phyloP scores from a whole-genome alignment of 2,329 filamentous ascomycete genomes.

The Botrytis elliptica region DNA sequence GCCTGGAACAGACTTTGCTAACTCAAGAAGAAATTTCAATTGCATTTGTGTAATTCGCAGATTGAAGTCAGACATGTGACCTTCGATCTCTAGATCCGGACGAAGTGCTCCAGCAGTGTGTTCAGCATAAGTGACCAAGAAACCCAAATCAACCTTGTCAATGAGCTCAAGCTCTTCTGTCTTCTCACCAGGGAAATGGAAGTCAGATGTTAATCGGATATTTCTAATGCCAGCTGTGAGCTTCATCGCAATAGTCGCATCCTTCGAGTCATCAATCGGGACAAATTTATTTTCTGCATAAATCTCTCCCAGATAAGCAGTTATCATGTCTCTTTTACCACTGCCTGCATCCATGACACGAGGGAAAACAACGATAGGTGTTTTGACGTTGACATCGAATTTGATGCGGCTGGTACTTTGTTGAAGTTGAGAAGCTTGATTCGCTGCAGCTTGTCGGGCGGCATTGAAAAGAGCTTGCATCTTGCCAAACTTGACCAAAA shows the following conservation, averaged over 20 bases:
- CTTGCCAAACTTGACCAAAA: constrained; percentile 97
- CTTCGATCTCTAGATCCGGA: constrained; percentile 88
- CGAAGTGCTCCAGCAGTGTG: constrained; percentile 74
- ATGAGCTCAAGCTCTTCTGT: constrained; percentile 93
- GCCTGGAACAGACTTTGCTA: constrained; percentile 82
- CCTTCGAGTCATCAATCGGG: constrained; percentile 73
- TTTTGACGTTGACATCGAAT: constrained; percentile 90
- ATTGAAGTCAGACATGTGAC: constrained; percentile 90
- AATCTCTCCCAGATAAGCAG: constrained; percentile 93
- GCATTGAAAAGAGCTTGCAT: constrained; percentile 99
- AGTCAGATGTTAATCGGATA: constrained; percentile 83
- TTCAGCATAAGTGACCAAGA: constrained; percentile 88
- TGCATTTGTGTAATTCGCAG: constrained; percentile 87
- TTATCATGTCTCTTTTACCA: constrained; percentile 76
- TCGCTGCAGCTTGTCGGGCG: constrained; percentile 88
- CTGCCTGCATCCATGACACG: constrained; percentile 68
- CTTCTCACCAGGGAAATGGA: constrained; percentile 71
- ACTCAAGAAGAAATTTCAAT: constrained; percentile 81
- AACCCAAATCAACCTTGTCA: constrained; percentile 91
- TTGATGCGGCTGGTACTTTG: constrained; percentile 87
- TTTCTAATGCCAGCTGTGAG: constrained; percentile 89
- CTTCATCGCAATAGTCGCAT: constrained; percentile 79
- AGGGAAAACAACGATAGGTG: constrained; percentile 94
- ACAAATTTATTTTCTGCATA: constrained; percentile 94
- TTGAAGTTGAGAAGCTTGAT: constrained; percentile 89